phyloP scores from a whole-genome alignment of 768 basidiomycete species.

The Crepidotus variabilis region DNA sequence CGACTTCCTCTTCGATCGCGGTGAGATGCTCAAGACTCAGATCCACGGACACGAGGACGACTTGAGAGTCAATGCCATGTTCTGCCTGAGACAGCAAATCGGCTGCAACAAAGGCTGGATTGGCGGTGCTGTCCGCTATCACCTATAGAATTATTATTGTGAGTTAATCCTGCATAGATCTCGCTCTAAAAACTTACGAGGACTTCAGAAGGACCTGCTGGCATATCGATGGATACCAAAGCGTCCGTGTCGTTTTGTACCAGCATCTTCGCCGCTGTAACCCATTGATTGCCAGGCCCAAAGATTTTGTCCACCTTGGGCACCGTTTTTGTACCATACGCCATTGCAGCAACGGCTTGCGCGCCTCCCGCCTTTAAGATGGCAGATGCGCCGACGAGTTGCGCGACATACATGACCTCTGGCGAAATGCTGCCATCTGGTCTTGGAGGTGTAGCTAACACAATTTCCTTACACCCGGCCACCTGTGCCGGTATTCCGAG shows the following conservation, averaged over 20 bases:
- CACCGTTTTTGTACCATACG: constrained; percentile 92
- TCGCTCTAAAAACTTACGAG: constrained; percentile 54
- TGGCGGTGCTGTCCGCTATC: constrained; percentile 84
- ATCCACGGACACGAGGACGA: constrained; percentile 83
- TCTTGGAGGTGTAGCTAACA: constrained; percentile 94
- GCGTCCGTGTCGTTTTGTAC: constrained; percentile 99
- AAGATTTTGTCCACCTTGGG: constrained; percentile 99
- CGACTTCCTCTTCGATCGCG: constrained; percentile 82
- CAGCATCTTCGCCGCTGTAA: constrained; percentile 98
- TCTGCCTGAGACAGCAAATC: constrained; percentile 98
- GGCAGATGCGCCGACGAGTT: constrained; percentile 84
- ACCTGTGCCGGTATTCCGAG: constrained; percentile 97
- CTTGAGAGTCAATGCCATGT: constrained; percentile 97
- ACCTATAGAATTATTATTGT: constrained; percentile 51
- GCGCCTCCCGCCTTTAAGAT: constrained; percentile 95
- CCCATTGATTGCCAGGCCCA: constrained; percentile 99
- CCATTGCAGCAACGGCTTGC: constrained; percentile 93
- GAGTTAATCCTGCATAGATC: not conserved
- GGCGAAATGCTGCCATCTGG: constrained; percentile 91
- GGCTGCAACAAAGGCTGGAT: constrained; percentile 90
- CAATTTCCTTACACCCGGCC: constrained; percentile 88
- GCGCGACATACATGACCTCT: constrained; percentile 96
- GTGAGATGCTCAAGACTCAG: constrained; percentile 58
- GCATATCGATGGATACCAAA: constrained; percentile 97
- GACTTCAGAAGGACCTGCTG: constrained; percentile 97